These are phyloP conservation scores for Colletotrichum filicis DNA, from an alignment of 2,329 filamentous ascomycete genomes.

Conservation along the genomic window DNA sequence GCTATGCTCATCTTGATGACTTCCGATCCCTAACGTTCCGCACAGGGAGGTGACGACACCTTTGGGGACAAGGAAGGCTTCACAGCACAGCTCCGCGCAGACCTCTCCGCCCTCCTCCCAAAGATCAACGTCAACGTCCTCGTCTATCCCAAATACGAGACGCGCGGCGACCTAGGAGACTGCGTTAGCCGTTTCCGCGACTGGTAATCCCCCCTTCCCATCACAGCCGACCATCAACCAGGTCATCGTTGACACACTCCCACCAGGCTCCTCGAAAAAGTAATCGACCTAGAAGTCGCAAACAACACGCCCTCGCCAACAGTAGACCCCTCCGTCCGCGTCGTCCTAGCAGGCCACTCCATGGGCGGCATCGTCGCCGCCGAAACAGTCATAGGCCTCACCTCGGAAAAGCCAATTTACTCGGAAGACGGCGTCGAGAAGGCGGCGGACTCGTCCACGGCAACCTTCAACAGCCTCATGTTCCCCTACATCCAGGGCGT, in stretches of 20 bases:
- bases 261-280: constrained; percentile 83
- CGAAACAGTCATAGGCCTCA: constrained; percentile 82
- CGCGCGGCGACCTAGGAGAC: constrained; percentile 78
- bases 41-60: constrained; percentile 79
- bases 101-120: constrained; percentile 74
- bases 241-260: background rate
- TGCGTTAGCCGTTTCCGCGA: constrained; percentile 80
- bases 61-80: constrained; percentile 76
- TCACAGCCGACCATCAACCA: background rate
- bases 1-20: background rate
- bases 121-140: constrained; percentile 74
- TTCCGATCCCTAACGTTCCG: constrained; percentile 17
- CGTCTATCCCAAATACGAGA: constrained; percentile 86
- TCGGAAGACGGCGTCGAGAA: constrained; percentile 55
- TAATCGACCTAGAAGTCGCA: constrained; percentile 93
- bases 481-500: constrained; percentile 94
- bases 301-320: constrained; percentile 85
- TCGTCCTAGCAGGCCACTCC: constrained; percentile 86
- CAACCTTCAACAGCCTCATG: constrained; percentile 74
- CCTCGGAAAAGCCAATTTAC: constrained; percentile 65
- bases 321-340: constrained; percentile 84
- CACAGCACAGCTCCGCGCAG: constrained; percentile 75
- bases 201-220: constrained; percentile 64
- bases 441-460: constrained; percentile 39
- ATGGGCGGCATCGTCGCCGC: constrained; percentile 96